Evolutionary conservation across 148 eudicot species (phyloP).

Genomic region (Nyssa sinensis): DNA sequence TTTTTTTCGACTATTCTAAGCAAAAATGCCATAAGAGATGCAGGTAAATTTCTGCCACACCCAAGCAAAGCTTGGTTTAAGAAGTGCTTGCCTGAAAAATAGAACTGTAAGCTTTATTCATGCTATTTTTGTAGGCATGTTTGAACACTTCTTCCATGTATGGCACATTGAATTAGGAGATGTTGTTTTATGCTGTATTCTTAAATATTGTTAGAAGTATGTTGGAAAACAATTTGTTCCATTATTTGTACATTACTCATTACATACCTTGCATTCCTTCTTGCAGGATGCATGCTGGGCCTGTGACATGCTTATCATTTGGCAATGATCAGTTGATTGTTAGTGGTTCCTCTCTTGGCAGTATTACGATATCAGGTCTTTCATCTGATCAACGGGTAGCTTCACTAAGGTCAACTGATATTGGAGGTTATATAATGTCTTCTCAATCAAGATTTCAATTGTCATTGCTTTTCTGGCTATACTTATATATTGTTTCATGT

Average conservation of each 20-base stretch:
- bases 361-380: conserved; percentile 48
- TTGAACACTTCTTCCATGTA: neutral
- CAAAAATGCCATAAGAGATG: neutral
- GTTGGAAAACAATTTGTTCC: neutral
- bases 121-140: neutral
- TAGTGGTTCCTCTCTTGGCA: conserved; percentile 67
- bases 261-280: neutral
- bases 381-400: conserved; percentile 59
- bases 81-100: neutral
- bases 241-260: neutral
- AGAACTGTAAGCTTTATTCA: neutral
- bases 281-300: conserved; percentile 67
- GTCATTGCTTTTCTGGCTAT: neutral
- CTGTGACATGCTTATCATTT: conserved; percentile 59
- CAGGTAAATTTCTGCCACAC: neutral
- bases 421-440: conserved; percentile 45
- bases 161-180: neutral
- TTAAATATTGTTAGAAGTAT: neutral
- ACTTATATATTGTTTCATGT: neutral
- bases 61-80: neutral
- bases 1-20: neutral
- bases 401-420: conserved; percentile 39
- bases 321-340: conserved; percentile 66
- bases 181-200: neutral
- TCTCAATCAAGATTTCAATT: neutral